Evolutionary conservation across 208 protist species (phyloP), one percentile per base, ranked within the genome.

Genomic region (Phytomonas sp.): DNA sequence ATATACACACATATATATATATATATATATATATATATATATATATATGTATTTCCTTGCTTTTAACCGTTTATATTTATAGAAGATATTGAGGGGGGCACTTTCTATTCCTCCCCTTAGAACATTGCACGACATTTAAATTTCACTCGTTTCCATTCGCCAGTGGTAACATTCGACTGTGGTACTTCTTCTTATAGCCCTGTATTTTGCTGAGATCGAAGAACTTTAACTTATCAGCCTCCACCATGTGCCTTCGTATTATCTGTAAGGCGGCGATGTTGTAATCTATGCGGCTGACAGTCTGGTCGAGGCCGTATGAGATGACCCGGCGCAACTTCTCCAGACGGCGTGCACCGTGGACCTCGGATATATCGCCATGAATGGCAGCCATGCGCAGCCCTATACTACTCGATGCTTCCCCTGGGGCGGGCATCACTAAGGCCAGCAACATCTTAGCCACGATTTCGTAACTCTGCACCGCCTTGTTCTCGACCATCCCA

Each of bases 171-270:
- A 76, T 84, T 32, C 84, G 84, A 62, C 70, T 84, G 75, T 94
- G 85, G 40, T 92, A 94, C 78, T 85, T 88, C 64, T 85, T 84
- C 76, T 91, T 94, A 72, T 91, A 73, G 59, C 88, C 88, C 69
- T 94, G 88, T 43, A 85, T 85, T 73, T 91, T 91, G 70, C 84
- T 91, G 33, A 86, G 59, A 63, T 94, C 88, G 68, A 89, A 92
- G 76, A 94, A 94, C 53, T 82, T 80, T 28, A 89, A 69, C 71
- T 89, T 89, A 9, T 85, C 85, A 3, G 73, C 74, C 20, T 91
- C 85, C 73, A 87, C 80, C 23, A 92, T 67, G 60, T 76, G 46
- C 36, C 88, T 77, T n/a, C 83, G 81, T 29, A 92, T 77, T 40
- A 91, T 73, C 62, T 94, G 82, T 62, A 94, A 66, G 0, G 80